Percentiles rank a stretch among this genome's conserved stretches.
These are phyloP conservation scores for Cladosporium sp. DNA, from an alignment of 2,329 filamentous ascomycete species.

Conservation along the genomic window DNA sequence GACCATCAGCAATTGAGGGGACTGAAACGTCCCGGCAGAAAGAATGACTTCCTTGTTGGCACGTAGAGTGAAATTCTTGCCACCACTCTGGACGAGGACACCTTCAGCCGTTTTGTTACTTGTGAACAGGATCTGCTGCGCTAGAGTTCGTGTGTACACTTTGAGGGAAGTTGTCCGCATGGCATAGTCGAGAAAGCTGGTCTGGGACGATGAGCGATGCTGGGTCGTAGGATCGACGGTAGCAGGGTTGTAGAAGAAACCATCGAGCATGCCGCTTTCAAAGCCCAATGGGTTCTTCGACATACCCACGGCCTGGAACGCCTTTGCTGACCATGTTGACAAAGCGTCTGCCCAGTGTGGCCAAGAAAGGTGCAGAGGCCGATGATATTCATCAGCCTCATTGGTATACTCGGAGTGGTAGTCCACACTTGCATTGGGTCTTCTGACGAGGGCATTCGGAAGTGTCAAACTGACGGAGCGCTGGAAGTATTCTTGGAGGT, in stretches of 20 bases:
- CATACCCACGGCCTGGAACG: conserved; percentile 28
- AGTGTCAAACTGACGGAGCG: conserved; percentile 19
- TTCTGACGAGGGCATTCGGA: conserved; percentile 19
- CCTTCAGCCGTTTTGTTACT: conserved; percentile 7
- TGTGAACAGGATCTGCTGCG: conserved; percentile 1
- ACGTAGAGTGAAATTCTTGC: conserved; percentile 19
- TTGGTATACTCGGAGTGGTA: conserved; percentile 23
- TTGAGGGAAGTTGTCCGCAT: conserved; percentile 27
- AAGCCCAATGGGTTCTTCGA: conserved; percentile 23
- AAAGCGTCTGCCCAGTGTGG: conserved; percentile 27
- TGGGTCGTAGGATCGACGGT: conserved; percentile 27
- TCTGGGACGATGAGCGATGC: conserved; percentile 23
- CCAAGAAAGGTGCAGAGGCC: conserved; percentile 31
- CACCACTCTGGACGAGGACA: conserved; percentile 19
- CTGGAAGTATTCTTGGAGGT: conserved; percentile 24
- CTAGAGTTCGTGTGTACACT: conserved; percentile 31
- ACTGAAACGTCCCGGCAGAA: conserved; percentile 41
- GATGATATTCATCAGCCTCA: conserved; percentile 7
- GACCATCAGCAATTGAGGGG: conserved; percentile 36
- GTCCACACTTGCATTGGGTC: conserved; percentile 23
- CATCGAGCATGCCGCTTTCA: conserved; percentile 23
- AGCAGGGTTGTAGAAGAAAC: conserved; percentile 15
- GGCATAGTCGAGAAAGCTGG: conserved; percentile 25
- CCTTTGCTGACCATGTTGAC: conserved; percentile 27
- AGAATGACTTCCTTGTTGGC: conserved; percentile 42